Evolutionary conservation across 177 flowering plant species (phyloP).

Genomic region (Telopea speciosissima): DNA sequence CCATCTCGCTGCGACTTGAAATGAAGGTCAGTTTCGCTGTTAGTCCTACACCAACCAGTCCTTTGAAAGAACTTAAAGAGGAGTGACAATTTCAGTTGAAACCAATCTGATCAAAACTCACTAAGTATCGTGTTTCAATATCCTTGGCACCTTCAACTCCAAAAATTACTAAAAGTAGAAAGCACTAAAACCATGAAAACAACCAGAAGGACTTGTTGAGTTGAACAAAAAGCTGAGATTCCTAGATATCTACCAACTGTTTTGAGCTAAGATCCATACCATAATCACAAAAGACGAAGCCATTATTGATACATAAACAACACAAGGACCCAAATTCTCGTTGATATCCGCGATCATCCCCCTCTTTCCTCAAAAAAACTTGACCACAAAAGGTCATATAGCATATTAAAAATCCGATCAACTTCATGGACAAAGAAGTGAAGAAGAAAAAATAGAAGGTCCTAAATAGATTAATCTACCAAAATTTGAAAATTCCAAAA

Average conservation of each 20-base stretch:
- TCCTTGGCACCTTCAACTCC: not conserved
- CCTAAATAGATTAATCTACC: not conserved
- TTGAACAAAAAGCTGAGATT: not conserved
- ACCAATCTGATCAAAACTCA: not conserved
- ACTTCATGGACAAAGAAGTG: not conserved
- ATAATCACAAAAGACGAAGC: not conserved
- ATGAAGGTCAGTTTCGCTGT: not conserved
- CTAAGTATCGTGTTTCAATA: not conserved
- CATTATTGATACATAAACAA: not conserved
- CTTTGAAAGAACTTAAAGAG: too few species aligned
- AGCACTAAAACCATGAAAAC: not conserved
- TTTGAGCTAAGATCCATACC: constrained; percentile 3
- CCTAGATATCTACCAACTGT: not conserved
- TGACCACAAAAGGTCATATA: not conserved
- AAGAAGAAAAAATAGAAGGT: too few species aligned
- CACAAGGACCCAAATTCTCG: not conserved
- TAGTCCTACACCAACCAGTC: not conserved
- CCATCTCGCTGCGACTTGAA: not conserved
- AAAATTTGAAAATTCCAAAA: not conserved
- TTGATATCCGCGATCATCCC: not conserved
- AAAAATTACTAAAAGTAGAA: not conserved
- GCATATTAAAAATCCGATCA: not conserved
- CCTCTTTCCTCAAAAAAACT: too few species aligned
- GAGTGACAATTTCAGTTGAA: not conserved
- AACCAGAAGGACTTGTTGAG: not conserved